These are phyloP conservation scores for Mycena filopes DNA, from an alignment of 768 basidiomycete genomes.

Conservation along the genomic window DNA sequence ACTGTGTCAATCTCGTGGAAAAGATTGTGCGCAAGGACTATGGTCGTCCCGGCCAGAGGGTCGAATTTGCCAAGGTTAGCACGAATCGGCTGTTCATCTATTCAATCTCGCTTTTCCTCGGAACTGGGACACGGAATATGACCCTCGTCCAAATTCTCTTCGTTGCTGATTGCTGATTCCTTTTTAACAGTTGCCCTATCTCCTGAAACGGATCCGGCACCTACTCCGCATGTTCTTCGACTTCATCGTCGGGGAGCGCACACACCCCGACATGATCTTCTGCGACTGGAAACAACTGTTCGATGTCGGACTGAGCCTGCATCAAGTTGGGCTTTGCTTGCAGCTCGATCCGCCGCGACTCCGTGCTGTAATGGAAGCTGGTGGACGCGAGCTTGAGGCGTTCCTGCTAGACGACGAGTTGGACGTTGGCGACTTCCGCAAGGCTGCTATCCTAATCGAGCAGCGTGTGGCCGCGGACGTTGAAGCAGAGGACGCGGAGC, in stretches of 20 bases:
- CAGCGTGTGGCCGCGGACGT: constrained; percentile 34
- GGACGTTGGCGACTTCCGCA: constrained; percentile 40
- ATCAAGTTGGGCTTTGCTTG: constrained; percentile 39
- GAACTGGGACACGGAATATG: no score
- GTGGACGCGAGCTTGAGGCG: constrained; percentile 36
- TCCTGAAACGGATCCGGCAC: constrained; percentile 38
- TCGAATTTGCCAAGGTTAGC: constrained; percentile 4
- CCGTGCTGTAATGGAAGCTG: constrained; percentile 30
- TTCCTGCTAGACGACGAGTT: constrained; percentile 41
- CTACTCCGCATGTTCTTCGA: constrained; percentile 42
- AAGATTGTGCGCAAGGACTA: constrained; percentile 20
- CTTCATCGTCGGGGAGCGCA: constrained; percentile 24
- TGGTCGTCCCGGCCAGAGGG: not conserved
- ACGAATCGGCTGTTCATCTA: no score
- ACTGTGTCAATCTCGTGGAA: constrained; percentile 26
- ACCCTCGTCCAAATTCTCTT: no score
- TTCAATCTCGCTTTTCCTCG: no score
- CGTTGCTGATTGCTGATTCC: not conserved
- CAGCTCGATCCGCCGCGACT: constrained; percentile 38
- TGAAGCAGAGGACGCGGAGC: constrained; percentile 40
- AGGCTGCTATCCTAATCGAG: constrained; percentile 26
- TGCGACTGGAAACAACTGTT: constrained; percentile 39
- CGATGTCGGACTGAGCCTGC: constrained; percentile 38
- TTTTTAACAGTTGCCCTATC: constrained; percentile 31
- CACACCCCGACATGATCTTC: constrained; percentile 37